Evolutionary conservation across 495 filamentous ascomycete genomes (phyloP).

Genomic region (Parachaetomium inaequale): DNA sequence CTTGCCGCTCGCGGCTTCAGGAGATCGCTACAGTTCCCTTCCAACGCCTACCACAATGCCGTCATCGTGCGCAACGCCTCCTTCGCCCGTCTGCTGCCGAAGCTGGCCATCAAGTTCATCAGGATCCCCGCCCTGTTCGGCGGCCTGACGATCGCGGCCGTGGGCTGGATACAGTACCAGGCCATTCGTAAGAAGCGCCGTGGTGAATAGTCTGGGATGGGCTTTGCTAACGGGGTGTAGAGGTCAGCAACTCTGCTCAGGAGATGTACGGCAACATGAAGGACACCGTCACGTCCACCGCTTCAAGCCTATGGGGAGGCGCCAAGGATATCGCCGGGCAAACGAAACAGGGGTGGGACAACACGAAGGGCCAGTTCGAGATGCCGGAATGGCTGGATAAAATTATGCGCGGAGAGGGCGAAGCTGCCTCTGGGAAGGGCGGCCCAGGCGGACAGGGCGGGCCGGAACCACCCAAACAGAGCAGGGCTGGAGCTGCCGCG

Average conservation of each 20-base stretch:
- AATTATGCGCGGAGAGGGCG: conserved; percentile 59
- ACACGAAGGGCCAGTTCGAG: conserved; percentile 72
- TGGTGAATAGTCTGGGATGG: neutral
- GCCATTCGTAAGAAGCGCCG: conserved; percentile 66
- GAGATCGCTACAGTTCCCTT: conserved; percentile 68
- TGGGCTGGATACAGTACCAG: conserved; percentile 95
- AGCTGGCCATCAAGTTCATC: conserved; percentile 80
- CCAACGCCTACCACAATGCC: conserved; percentile 79
- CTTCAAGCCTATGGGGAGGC: conserved; percentile 61
- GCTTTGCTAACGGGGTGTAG: conserved; percentile 37
- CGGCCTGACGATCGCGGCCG: conserved; percentile 75
- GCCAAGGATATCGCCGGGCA: conserved; percentile 72
- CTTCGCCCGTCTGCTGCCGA: conserved; percentile 80
- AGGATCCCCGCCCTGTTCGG: conserved; percentile 88
- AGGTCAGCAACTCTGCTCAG: conserved; percentile 85
- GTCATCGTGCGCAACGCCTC: conserved; percentile 81
- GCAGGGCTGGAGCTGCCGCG: conserved; percentile 54
- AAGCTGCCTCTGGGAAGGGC: conserved; percentile 37
- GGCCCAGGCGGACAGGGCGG: conserved; percentile 44
- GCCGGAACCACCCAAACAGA: conserved; percentile 56
- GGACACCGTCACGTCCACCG: conserved; percentile 63
- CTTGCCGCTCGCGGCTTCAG: conserved; percentile 55
- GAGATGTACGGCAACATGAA: conserved; percentile 70
- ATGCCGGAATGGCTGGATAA: conserved; percentile 84
- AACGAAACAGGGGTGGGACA: conserved; percentile 75